These are phyloP conservation scores for Paratinospora sagittata DNA, from an alignment of 164 flowering plant species.

Conservation along the genomic window DNA sequence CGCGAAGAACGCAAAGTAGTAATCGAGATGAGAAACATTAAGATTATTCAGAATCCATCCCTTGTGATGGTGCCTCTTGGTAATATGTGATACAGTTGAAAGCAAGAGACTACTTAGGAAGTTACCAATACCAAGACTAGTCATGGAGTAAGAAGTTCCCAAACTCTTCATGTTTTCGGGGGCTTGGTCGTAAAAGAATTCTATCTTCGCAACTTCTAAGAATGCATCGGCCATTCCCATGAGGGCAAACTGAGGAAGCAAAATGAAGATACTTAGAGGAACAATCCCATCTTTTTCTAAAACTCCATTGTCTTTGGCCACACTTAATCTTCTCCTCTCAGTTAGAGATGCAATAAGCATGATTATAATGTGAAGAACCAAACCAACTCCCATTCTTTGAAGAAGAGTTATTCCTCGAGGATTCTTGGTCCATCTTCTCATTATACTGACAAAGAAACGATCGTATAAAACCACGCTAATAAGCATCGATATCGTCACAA, in stretches of 20 bases:
- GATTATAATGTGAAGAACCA: conserved; percentile 34
- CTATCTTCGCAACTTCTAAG: conserved; percentile 21
- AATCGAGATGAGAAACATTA: conserved; percentile 29
- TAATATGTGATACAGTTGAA: conserved; percentile 11
- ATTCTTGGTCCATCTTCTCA: conserved; percentile 33
- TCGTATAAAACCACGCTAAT: conserved; percentile 42
- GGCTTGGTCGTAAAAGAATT: conserved; percentile 30
- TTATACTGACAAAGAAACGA: conserved; percentile 36
- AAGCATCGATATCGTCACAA: conserved; percentile 49
- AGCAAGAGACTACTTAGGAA: conserved; percentile 25
- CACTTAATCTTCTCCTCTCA: conserved; percentile 35
- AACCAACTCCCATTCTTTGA: conserved; percentile 57
- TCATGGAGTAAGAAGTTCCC: conserved; percentile 21
- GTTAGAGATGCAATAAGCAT: conserved; percentile 47
- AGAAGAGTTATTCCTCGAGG: conserved; percentile 60
- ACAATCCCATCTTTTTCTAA: not conserved
- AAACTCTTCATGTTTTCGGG: conserved; percentile 27
- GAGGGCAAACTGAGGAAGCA: conserved; percentile 23
- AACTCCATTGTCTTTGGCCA: conserved; percentile 14
- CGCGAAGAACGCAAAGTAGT: conserved; percentile 38
- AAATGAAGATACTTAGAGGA: conserved; percentile 22
- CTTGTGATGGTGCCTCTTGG: conserved; percentile 14
- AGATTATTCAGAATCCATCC: conserved; percentile 26
- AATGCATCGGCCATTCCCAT: conserved; percentile 26
- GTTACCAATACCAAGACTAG: conserved; percentile 22